Evolutionary conservation across 257 asterid genomes (phyloP), one percentile per base, ranked within the genome.

Genomic region (Oldenlandia corymbosa): DNA sequence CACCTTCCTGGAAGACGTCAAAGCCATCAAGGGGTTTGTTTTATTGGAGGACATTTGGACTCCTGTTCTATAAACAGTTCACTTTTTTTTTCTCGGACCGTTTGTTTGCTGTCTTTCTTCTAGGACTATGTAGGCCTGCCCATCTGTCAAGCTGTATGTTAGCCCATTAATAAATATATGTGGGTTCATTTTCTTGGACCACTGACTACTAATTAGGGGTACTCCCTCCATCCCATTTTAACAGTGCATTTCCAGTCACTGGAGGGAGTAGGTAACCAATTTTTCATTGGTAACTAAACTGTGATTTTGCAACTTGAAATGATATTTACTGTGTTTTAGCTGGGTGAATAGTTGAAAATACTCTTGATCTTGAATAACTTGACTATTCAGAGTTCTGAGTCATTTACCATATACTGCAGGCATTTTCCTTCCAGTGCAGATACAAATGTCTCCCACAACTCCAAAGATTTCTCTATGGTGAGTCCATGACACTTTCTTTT

Each of bases 371-470:
- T 53, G n/a, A n/a, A n/a, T n/a, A n/a, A n/a, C n/a, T n/a, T n/a
- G n/a, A n/a, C n/a, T n/a, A 3, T 53, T 5, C 20, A 53, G 11
- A 53, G 28, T 27, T 53, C 13, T 45, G 7, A 31, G 13, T 13
- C 47, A 16, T n/a, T 58, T 46, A 20, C 48, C 48, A 18, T 43
- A 32, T 55, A 18, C 72, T 65, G 64, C 85, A 91, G 96, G 71
- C 87, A 88, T 70, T 75, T 83, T 60, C 88, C 91, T 13, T 79
- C 86, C 16, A 75, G 83, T 65, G 78, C 76, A 59, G 84, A 81
- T 50, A 66, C 81, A 39, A 88, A 86, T 45, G 56, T 77, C 58
- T 88, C 86, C 16, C 72, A 72, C 45, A 77, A 75, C 58, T 62
- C 90, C 51, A 80, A 84, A 61, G 82, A 88, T 17, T 80, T 76